These are phyloP conservation scores for Lepidopterella palustris DNA, from an alignment of 495 filamentous ascomycete genomes.

Conservation along the genomic window DNA sequence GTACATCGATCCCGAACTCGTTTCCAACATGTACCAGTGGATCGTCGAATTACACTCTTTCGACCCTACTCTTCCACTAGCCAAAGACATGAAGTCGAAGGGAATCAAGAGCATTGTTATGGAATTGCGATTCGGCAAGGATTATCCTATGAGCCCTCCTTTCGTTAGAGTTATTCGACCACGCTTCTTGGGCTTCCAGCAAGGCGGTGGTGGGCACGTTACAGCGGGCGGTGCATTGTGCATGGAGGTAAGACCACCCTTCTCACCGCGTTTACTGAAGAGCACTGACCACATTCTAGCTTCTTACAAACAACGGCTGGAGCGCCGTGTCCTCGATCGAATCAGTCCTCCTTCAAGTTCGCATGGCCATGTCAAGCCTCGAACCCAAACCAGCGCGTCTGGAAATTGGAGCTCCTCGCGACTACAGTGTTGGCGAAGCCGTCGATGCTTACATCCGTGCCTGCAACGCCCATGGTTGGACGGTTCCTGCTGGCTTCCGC, in stretches of 20 bases:
- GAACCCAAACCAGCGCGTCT: slow-evolving; percentile 72
- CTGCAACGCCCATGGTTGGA: slow-evolving; percentile 56
- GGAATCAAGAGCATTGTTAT: slow-evolving; percentile 62
- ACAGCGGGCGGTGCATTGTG: slow-evolving; percentile 84
- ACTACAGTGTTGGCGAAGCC: slow-evolving; percentile 67
- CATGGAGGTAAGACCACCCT: slow-evolving; percentile 52
- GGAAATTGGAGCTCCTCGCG: slow-evolving; percentile 27
- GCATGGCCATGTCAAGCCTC: slow-evolving; percentile 61
- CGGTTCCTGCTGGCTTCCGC: slow-evolving; percentile 34
- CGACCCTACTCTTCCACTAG: slow-evolving; percentile 59
- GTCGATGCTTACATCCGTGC: slow-evolving; percentile 65
- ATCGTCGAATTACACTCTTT: slow-evolving; percentile 89
- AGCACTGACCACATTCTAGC: slow-evolving; percentile 22
- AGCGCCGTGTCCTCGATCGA: slow-evolving; percentile 65
- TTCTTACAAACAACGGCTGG: slow-evolving; percentile 83
- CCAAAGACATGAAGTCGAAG: slow-evolving; percentile 61
- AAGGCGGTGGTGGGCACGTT: slow-evolving; percentile 82
- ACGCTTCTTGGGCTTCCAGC: slow-evolving; percentile 61
- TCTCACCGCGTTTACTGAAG: not conserved
- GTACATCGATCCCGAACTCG: slow-evolving; percentile 60
- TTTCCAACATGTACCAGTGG: slow-evolving; percentile 82
- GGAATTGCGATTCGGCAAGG: slow-evolving; percentile 69
- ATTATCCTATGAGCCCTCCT: slow-evolving; percentile 73
- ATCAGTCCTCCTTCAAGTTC: slow-evolving; percentile 74
- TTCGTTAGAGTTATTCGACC: slow-evolving; percentile 83